Base-by-base conservation (phyloP, 2,329 filamentous ascomycete species). In the Endoconidiophora laricicola region DNA sequence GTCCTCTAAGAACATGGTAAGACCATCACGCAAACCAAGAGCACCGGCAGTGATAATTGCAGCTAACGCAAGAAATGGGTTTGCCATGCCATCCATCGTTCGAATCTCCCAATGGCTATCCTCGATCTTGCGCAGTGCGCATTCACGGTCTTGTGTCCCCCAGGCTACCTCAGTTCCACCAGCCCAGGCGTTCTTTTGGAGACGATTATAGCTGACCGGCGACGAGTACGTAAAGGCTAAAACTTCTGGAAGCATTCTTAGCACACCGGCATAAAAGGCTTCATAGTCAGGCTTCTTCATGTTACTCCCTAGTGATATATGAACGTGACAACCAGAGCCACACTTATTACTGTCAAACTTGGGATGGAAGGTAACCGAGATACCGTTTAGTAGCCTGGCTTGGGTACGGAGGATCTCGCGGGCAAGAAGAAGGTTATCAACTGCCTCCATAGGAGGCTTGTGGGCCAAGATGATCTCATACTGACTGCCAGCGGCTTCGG, bases 101-200 rank as follows among this genome's bases (percentile, higher is more conserved):
- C 86, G 81, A 20, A 93, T 57, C 63, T 93, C 86, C 81, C 84
- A 93, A 58, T 86, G 80, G 18, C 76, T 78, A 2, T 62, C 66
- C 2, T 67, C 66, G 44, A 86, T 73, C 60, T 81, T 79, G 10
- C 85, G 74, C 7, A 93, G 67, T 0, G 85, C 81, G 3, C 77
- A 70, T 65, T 90, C 83, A 16, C 83, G 77, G 61, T 91, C 91
- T 63, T 91, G 79, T 3, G 78, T 83, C 10, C 86, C 86, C 85
- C 84, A 93, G 0, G 80, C 67, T 0, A 88, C 74, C 79, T 81
- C 88, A 6, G 78, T 74, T 0, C 83, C 83, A n/a, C 83, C 83
- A 0, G 83, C 74, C 85, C 84, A 91, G 52, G 67, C 68, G n/a
- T 83, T 74, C 48, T 86, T 79, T 1, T 66, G 63, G 9, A 84